Evolutionary conservation across 2,329 filamentous ascomycete species (phyloP).

Genomic region (Colletotrichum sp.): DNA sequence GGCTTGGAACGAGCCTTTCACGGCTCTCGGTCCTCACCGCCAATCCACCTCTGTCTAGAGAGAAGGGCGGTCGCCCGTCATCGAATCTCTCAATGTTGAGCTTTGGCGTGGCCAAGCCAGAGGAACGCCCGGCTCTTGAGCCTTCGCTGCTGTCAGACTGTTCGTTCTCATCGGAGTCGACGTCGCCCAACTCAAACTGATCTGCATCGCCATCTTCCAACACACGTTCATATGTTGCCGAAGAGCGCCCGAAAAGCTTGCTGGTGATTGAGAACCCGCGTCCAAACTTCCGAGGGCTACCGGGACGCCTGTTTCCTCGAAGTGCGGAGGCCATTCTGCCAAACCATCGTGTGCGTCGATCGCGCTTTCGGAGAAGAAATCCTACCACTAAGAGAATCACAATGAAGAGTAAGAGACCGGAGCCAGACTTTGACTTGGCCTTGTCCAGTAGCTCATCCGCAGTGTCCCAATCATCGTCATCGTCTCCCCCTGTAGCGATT

Average conservation of each 20-base stretch:
- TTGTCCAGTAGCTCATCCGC: constrained; percentile 67
- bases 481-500: constrained; percentile 30
- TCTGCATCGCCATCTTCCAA: constrained; percentile 78
- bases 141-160: constrained; percentile 66
- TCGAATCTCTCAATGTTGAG: constrained; percentile 60
- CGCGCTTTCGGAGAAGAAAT: constrained; percentile 81
- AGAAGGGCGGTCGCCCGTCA: constrained; percentile 41
- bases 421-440: constrained; percentile 71
- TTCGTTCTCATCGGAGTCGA: constrained; percentile 69
- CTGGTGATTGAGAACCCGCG: constrained; percentile 58
- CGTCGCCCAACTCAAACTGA: constrained; percentile 79
- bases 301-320: constrained; percentile 45
- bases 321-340: constrained; percentile 53
- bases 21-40: constrained; percentile 85
- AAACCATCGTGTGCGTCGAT: constrained; percentile 69
- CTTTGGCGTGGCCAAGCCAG: constrained; percentile 72
- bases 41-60: constrained; percentile 73
- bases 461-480: constrained; percentile 58
- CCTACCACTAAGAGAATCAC: constrained; percentile 71
- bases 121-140: constrained; percentile 62
- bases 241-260: constrained; percentile 69
- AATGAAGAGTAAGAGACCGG: constrained; percentile 79
- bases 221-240: constrained; percentile 78
- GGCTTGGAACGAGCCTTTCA: constrained; percentile 71
- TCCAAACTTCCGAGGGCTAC: constrained; percentile 51